phyloP scores from a whole-genome alignment of 768 basidiomycete species.

The Lepiota brunneoincarnata region DNA sequence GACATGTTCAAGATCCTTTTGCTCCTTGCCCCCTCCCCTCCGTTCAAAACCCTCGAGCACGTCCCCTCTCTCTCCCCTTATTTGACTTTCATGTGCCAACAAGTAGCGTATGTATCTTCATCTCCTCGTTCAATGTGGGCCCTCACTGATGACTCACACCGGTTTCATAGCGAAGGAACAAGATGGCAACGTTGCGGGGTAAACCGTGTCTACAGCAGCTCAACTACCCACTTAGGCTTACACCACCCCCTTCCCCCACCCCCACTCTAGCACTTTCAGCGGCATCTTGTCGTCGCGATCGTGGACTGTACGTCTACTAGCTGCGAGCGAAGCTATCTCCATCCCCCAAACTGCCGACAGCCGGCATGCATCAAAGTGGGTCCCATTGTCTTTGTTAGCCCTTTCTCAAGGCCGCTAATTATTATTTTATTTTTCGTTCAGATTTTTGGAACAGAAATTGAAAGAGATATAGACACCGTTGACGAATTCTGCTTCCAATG shows the following conservation, averaged over 20 bases:
- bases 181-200: slow-evolving; percentile 73
- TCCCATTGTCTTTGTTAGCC: slow-evolving; percentile 20
- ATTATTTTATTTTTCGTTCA: slow-evolving; percentile 21
- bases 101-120: slow-evolving; percentile 60
- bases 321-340: slow-evolving; percentile 64
- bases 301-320: slow-evolving; percentile 65
- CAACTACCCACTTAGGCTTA: slow-evolving; percentile 13
- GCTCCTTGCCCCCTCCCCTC: slow-evolving; percentile 11
- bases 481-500: slow-evolving; percentile 73
- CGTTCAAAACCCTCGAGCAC: background rate
- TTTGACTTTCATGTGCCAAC: slow-evolving; percentile 57
- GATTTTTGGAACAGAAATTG: slow-evolving; percentile 69
- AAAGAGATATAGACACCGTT: slow-evolving; percentile 66
- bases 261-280: slow-evolving; percentile 79
- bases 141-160: slow-evolving; percentile 10
- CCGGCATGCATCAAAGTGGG: slow-evolving; percentile 55
- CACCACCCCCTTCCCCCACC: too few relatives aligned
- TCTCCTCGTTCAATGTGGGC: slow-evolving; percentile 8
- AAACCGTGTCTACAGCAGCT: slow-evolving; percentile 19
- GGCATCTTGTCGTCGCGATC: slow-evolving; percentile 70
- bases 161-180: slow-evolving; percentile 66
- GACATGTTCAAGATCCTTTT: slow-evolving; percentile 10
- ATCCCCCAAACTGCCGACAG: slow-evolving; percentile 54
- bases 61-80: slow-evolving; percentile 3
- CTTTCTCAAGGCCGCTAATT: background rate